A percentile compares a stretch with the other conserved stretches of the same genome.
phyloP scores from a whole-genome alignment of 495 filamentous ascomycete genomes.

The Bathelium albidoporum region DNA sequence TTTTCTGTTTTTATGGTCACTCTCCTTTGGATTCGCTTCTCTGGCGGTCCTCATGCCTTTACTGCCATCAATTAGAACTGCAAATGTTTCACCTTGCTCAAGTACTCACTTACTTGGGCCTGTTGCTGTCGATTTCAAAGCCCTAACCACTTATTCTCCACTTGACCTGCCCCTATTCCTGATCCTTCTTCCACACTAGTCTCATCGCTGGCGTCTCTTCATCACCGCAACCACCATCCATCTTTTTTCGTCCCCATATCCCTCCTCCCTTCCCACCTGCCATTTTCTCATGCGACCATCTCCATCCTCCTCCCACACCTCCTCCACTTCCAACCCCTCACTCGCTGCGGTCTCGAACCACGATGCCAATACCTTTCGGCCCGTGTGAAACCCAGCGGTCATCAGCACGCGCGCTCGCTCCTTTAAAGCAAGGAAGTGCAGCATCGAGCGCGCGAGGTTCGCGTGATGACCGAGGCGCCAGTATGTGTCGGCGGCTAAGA shows the following conservation, averaged over 20 bases:
- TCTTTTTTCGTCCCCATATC: slow-evolving; percentile 56
- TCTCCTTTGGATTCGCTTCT: no score
- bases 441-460: slow-evolving; percentile 58
- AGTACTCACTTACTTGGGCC: no score
- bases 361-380: slow-evolving; percentile 53
- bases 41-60: no score
- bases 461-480: slow-evolving; percentile 77
- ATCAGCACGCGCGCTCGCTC: slow-evolving; percentile 50
- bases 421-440: slow-evolving; percentile 52
- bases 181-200: slow-evolving; percentile 2
- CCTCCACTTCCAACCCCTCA: slow-evolving; percentile 56
- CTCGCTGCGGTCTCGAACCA: slow-evolving; percentile 56
- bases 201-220: slow-evolving; percentile 25
- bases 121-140: no score
- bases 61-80: no score
- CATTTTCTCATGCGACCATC: slow-evolving; percentile 58
- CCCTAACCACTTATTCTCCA: not conserved
- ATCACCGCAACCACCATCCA: slow-evolving; percentile 72
- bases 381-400: slow-evolving; percentile 77
- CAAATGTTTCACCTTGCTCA: no score
- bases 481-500: slow-evolving; percentile 73
- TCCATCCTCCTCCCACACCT: slow-evolving; percentile 65
- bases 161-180: not conserved
- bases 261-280: slow-evolving; percentile 43
- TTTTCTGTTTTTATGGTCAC: no score